Conservation (phyloP, 345 rosid species). For the Dipteronia dyeriana region DNA sequence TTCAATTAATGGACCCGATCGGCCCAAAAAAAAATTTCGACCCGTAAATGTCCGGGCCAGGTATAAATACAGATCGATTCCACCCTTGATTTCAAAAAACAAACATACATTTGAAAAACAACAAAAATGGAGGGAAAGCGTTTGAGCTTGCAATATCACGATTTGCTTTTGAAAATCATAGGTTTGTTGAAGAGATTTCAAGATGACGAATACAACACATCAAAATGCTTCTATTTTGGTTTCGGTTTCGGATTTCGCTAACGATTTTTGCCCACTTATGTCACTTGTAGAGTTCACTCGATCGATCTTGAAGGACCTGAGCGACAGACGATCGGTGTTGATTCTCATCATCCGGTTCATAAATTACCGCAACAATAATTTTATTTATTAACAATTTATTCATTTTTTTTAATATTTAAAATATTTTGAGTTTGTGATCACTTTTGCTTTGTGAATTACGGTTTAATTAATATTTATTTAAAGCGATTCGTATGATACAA, state of each 20-base stretch:
- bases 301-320: slow-evolving; percentile 53
- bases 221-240: not conserved
- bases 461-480: too few species aligned
- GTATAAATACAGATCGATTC: not conserved
- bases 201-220: not conserved
- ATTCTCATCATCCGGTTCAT: slow-evolving; percentile 55
- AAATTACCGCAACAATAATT: slow-evolving; percentile 54
- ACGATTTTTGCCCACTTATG: not conserved
- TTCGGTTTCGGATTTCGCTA: not conserved
- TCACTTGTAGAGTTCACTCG: slow-evolving; percentile 53
- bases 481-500: too few species aligned
- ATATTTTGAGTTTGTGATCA: too few species aligned
- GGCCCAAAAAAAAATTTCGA: not conserved
- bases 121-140: slow-evolving; percentile 64
- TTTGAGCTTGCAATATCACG: slow-evolving; percentile 23
- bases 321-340: slow-evolving; percentile 48
- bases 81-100: not conserved
- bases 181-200: slow-evolving; percentile 29
- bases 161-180: slow-evolving; percentile 55
- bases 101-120: not conserved
- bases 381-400: not conserved
- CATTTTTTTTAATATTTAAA: too few species aligned
- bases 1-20: not conserved
- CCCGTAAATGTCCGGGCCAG: too few species aligned
- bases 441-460: too few species aligned